Conservation (phyloP, 768 basidiomycete species). For the Psilocybe azurescens region DNA sequence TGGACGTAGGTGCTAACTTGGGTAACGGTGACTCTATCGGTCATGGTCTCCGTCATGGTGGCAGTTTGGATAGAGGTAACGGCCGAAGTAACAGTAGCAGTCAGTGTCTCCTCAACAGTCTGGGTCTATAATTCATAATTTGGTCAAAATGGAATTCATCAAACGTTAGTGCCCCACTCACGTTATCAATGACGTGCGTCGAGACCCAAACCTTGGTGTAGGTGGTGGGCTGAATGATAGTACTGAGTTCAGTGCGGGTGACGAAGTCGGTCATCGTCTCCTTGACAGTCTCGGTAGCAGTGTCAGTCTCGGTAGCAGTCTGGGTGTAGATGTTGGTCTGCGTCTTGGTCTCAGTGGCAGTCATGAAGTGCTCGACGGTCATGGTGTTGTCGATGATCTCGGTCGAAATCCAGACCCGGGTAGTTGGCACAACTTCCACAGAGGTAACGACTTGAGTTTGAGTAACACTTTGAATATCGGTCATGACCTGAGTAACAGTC, state of each 20-base stretch:
- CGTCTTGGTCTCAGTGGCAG: conserved; percentile 67
- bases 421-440: conserved; percentile 62
- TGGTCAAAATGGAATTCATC: conserved; percentile 1
- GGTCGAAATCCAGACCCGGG: conserved; percentile 70
- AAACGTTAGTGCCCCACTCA: conserved; percentile 32
- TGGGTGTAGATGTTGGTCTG: conserved; percentile 58
- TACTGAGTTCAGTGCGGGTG: conserved; percentile 58
- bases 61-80: conserved; percentile 62
- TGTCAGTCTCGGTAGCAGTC: conserved; percentile 51
- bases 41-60: conserved; percentile 59
- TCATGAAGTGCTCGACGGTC: conserved; percentile 61
- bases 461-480: conserved; percentile 39
- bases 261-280: conserved; percentile 63
- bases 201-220: conserved; percentile 56
- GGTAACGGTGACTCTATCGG: conserved; percentile 59
- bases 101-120: conserved; percentile 57
- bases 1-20: conserved; percentile 53
- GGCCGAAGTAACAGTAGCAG: conserved; percentile 53
- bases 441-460: conserved; percentile 55
- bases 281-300: conserved; percentile 51
- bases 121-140: conserved; percentile 45
- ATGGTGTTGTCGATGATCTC: conserved; percentile 64
- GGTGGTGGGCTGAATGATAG: conserved; percentile 62
- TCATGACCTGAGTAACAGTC: conserved; percentile 46
- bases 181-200: conserved; percentile 65